Conservation (phyloP, 192 early-diverging fungal genomes). For the Coemansia sp. region DNA sequence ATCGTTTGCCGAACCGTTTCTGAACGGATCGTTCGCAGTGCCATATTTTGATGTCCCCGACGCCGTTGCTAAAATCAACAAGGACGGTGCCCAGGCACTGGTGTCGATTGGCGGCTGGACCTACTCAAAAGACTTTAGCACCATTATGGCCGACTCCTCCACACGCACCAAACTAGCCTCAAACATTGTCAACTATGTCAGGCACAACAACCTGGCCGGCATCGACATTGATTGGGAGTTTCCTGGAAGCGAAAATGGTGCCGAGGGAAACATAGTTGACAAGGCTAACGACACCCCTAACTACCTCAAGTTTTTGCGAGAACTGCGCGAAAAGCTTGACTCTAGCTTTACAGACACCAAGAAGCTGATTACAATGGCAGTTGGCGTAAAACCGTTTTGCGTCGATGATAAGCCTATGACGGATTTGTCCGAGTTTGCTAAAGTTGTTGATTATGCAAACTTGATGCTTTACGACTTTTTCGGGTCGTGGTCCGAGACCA, state of each 20-base stretch:
- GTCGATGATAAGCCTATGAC: conserved; percentile 38
- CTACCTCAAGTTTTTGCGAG: conserved; percentile 57
- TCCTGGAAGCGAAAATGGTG: conserved; percentile 45
- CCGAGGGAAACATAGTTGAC: conserved; percentile 42
- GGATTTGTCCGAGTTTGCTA: conserved; percentile 59
- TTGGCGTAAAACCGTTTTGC: conserved; percentile 57
- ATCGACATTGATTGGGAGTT: conserved; percentile 77
- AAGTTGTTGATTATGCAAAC: conserved; percentile 61
- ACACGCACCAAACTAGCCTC: conserved; percentile 57
- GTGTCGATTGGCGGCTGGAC: conserved; percentile 72
- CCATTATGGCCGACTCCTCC: conserved; percentile 45
- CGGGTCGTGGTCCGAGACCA: conserved; percentile 55
- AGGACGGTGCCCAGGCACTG: conserved; percentile 55
- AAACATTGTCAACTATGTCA: conserved; percentile 58
- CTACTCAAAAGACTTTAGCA: conserved; percentile 62
- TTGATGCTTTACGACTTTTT: conserved; percentile 68
- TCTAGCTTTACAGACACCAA: conserved; percentile 22
- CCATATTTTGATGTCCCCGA: conserved; percentile 18
- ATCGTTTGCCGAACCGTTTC: conserved; percentile 55
- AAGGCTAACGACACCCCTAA: conserved; percentile 59
- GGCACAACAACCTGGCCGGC: conserved; percentile 55
- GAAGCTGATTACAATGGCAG: conserved; percentile 66
- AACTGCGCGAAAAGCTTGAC: conserved; percentile 57
- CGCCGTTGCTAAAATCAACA: conserved; percentile 54
- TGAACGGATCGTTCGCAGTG: conserved; percentile 29